phyloP scores from a whole-genome alignment of 371 early-diverging fungal species.

The Amoeboradix gromovi region DNA sequence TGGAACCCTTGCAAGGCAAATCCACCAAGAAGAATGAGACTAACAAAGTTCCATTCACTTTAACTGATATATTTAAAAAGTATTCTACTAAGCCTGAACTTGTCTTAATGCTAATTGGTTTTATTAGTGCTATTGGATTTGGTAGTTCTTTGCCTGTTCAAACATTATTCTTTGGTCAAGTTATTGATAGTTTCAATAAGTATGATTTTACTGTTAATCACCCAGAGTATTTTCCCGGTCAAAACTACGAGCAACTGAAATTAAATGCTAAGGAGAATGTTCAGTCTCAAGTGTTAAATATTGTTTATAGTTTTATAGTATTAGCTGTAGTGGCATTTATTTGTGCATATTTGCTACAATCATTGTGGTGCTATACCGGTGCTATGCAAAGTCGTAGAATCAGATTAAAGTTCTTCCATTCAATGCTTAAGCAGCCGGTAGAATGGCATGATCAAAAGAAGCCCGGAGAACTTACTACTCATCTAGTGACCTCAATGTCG shows the following conservation, averaged over 20 bases:
- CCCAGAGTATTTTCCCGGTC: no score
- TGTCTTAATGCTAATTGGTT: constrained; percentile 19
- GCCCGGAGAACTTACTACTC: constrained; percentile 28
- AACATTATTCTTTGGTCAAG: constrained; percentile 17
- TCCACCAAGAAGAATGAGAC: background rate
- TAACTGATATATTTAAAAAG: background rate
- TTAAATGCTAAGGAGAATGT: background rate
- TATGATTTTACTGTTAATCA: background rate
- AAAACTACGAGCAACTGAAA: background rate
- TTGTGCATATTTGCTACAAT: background rate
- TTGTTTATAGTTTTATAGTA: background rate
- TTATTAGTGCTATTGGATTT: constrained; percentile 10
- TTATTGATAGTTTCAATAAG: background rate
- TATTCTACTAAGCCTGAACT: constrained; percentile 24
- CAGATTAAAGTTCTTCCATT: constrained; percentile 20
- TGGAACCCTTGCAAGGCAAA: no score
- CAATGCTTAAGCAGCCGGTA: constrained; percentile 60
- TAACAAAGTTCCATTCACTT: background rate
- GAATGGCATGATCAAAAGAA: constrained; percentile 49
- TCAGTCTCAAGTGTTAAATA: background rate
- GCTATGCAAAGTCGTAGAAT: background rate
- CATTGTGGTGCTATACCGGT: background rate
- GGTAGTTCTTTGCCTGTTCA: constrained; percentile 24
- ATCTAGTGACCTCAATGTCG: constrained; percentile 22
- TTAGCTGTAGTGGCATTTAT: background rate